Conservation (phyloP, 2,329 filamentous ascomycete genomes). For the Neonectria ditissima region DNA sequence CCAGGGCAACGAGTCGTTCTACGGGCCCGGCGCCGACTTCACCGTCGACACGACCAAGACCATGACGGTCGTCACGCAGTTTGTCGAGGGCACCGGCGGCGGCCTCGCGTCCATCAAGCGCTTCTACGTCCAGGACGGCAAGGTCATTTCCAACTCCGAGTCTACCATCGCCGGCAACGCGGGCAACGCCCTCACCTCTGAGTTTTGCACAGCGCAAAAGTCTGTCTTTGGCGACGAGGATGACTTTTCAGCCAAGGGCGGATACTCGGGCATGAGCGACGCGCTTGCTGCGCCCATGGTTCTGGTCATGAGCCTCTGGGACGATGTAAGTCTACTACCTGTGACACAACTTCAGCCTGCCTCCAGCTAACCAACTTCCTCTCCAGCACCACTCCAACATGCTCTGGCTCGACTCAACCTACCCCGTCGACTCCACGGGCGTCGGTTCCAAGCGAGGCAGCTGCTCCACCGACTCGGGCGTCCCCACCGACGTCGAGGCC, state of each 20-base stretch:
- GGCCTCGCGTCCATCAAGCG: conserved; percentile 70
- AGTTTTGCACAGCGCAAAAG: conserved; percentile 71
- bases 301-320: conserved; percentile 65
- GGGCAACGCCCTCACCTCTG: conserved; percentile 64
- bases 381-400: conserved; percentile 69
- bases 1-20: conserved; percentile 72
- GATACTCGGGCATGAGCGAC: conserved; percentile 65
- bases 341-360: too few relatives aligned
- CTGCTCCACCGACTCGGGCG: conserved; percentile 64
- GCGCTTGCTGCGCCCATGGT: conserved; percentile 57
- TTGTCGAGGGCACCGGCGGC: conserved; percentile 61
- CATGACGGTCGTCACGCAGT: conserved; percentile 75
- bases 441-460: conserved; percentile 65
- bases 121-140: conserved; percentile 72
- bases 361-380: neutral
- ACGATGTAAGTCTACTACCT: conserved; percentile 60
- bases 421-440: conserved; percentile 60
- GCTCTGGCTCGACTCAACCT: conserved; percentile 78
- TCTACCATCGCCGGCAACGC: conserved; percentile 51
- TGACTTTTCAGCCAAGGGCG: conserved; percentile 67
- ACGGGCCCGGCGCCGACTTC: conserved; percentile 63
- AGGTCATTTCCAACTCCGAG: conserved; percentile 66
- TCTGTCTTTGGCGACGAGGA: conserved; percentile 64
- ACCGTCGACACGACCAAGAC: conserved; percentile 69
- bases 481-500: conserved; percentile 61